Conservation (phyloP, 163 green algal species). For the Chloroidium sp. region DNA sequence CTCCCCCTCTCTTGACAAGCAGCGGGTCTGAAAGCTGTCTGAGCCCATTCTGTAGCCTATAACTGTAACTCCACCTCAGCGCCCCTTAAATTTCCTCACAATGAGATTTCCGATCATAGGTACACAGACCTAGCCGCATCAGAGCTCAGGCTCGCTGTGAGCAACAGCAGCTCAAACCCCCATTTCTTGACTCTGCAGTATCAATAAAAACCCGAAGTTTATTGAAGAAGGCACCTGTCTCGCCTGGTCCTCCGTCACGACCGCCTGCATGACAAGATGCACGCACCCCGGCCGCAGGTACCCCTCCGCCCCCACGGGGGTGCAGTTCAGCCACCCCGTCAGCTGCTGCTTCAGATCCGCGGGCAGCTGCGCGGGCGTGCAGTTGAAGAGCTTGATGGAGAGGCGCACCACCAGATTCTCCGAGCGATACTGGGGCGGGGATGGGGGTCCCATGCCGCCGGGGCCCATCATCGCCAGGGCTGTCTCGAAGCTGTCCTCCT, state of each 20-base stretch:
- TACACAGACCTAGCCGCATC: no score
- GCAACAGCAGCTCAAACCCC: no score
- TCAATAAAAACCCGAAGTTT: no score
- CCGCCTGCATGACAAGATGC: conserved; percentile 41
- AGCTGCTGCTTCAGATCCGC: conserved; percentile 39
- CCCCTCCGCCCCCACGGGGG: conserved; percentile 20
- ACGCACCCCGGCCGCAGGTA: conserved; percentile 78
- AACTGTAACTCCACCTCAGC: no score
- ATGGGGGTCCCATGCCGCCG: not conserved
- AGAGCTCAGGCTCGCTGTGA: no score
- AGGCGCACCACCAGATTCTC: conserved; percentile 34
- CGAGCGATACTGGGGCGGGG: conserved; percentile 3
- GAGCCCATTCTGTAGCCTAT: no score
- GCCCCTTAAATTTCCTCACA: no score
- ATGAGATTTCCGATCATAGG: no score
- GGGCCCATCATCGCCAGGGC: not conserved
- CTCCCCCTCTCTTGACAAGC: no score
- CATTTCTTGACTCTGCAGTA: no score
- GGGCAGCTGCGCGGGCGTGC: conserved; percentile 62
- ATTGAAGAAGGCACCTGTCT: not conserved
- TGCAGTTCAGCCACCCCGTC: conserved; percentile 19
- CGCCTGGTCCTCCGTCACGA: not conserved
- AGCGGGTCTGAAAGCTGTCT: no score
- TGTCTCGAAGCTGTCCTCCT: not conserved
- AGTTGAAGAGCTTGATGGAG: conserved; percentile 73